Base-by-base conservation (phyloP, 495 filamentous ascomycete genomes). In the Collariella sp. region DNA sequence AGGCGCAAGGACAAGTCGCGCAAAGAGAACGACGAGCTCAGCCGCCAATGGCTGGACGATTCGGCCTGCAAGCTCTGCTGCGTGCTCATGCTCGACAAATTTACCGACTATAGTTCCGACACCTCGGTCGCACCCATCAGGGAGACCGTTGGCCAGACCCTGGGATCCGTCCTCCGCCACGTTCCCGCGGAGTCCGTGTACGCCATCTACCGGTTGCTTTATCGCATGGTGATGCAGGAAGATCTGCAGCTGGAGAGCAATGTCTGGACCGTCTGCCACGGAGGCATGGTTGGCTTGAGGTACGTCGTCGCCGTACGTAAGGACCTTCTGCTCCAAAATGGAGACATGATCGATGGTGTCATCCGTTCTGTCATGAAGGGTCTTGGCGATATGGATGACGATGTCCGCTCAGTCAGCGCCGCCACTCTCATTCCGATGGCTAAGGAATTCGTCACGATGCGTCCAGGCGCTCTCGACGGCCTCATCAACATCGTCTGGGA, bases 401-500 rank as follows among this genome's bases (percentile, higher is more conserved):
- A 98, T 71, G 93, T 98, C 15, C 89, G 93, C 55, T 86, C 93
- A 48, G 89, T 97, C 64, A 96, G 93, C 76, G 93, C 93, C 19
- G 90, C 94, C 33, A 98, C 93, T 1, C 76, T 98, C 38, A 93
- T 96, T 41, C 93, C 93, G 7, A 94, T 98, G 64, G 90, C 93
- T 12, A 83, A 89, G 64, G 91, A 97, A 61, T 89, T 97, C 60
- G 90, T 98, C 52, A 80, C 77, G 48, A 80, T 94, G 62, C 86
- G 89, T 9, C 83, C 88, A 46, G 74, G 72, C 36, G 84, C 87
- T 29, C 79, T 98, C 33, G 78, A 86, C 45, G 74, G 78, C 26
- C 78, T 98, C 40, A 95, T 97, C 70, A 83, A 86, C 66, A 93
- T 96, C 58, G 90, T 98, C 23, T 98, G 93, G 93, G 88, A 90